Evolutionary conservation across 495 filamentous ascomycete species (phyloP).

Genomic region (Penicillium lagena): DNA sequence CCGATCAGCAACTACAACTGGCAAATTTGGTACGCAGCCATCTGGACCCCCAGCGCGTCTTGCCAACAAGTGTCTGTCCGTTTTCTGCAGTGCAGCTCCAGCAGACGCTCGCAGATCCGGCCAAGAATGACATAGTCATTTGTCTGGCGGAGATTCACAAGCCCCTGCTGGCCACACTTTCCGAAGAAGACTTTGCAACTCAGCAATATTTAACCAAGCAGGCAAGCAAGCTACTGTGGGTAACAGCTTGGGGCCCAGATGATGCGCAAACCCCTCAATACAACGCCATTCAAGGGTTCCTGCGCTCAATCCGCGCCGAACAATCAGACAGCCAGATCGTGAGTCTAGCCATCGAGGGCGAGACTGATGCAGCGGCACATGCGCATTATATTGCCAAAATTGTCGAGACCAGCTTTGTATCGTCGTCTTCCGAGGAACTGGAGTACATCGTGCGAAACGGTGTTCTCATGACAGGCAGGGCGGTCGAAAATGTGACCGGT

Average conservation of each 20-base stretch:
- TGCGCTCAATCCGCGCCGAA: not conserved
- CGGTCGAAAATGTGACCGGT: not conserved
- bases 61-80: not conserved
- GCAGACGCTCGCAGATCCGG: not conserved
- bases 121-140: not conserved
- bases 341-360: not conserved
- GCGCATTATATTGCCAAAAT: not conserved
- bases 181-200: not conserved
- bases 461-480: not conserved
- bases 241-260: not conserved
- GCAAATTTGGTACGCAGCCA: not conserved
- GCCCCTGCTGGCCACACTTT: not conserved
- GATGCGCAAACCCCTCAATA: not conserved
- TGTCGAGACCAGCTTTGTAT: not conserved
- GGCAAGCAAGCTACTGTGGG: not conserved
- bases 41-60: not conserved
- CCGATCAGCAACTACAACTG: not conserved
- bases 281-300: not conserved
- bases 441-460: not conserved
- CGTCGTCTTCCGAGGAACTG: not conserved
- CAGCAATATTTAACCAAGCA: not conserved
- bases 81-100: not conserved
- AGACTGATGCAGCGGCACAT: not conserved
- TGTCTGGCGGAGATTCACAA: not conserved
- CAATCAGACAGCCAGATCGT: not conserved